These are phyloP conservation scores for Ilex asprella DNA, from an alignment of 257 asterid species.

Conservation along the genomic window DNA sequence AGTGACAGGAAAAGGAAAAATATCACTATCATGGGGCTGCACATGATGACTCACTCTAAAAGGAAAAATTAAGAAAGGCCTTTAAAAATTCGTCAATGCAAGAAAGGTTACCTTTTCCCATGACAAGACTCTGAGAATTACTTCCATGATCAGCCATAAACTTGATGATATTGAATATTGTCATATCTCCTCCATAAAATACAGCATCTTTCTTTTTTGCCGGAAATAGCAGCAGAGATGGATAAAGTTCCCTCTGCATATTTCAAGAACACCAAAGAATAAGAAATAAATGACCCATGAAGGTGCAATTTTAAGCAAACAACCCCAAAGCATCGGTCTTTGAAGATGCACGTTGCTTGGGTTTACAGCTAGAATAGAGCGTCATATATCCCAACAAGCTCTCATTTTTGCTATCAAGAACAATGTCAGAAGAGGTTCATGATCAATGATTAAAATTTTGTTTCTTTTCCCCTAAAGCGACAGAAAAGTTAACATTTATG, in stretches of 20 bases:
- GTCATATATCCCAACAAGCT: too few species aligned
- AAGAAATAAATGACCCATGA: constrained; percentile 6
- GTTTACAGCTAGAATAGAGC: too few species aligned
- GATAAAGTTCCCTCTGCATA: constrained; percentile 85
- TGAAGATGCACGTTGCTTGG: too few species aligned
- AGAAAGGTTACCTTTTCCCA: constrained; percentile 51
- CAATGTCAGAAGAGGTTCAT: too few species aligned
- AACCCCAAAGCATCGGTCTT: too few species aligned
- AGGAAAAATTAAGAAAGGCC: not conserved
- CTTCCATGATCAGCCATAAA: constrained; percentile 71
- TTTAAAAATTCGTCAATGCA: constrained; percentile 3
- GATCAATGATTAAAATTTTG: too few species aligned
- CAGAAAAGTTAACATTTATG: too few species aligned
- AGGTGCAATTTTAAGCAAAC: too few species aligned
- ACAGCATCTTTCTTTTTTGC: constrained; percentile 54
- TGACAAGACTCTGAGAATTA: constrained; percentile 37
- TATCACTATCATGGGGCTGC: not conserved
- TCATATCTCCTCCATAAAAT: constrained; percentile 61
- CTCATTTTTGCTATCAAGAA: too few species aligned
- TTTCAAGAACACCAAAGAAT: constrained; percentile 11
- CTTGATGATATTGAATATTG: constrained; percentile 57
- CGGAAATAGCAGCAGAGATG: constrained; percentile 73
- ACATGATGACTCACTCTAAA: constrained; percentile 6
- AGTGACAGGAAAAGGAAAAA: constrained; percentile 4
- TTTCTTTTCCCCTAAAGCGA: too few species aligned